Evolutionary conservation across 768 basidiomycete genomes (phyloP), one percentile per base, ranked within the genome.

Genomic region (Agaricus subrufescens): DNA sequence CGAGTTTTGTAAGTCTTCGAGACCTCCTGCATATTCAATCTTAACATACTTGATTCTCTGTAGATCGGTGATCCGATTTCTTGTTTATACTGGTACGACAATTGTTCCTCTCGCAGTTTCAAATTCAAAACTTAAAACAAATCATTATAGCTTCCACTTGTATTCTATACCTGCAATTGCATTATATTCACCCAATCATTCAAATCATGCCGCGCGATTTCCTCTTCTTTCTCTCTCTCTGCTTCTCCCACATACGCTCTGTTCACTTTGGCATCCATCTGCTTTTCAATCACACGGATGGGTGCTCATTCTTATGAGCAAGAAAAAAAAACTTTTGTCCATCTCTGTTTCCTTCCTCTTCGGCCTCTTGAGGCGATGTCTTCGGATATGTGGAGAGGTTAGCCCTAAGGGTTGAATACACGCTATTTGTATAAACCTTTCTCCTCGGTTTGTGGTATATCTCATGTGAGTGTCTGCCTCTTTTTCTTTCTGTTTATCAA

Each of bases 281-380:
- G 71, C 75, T 70, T 68, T 59, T 60, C 67, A 11, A 34, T 34
- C 34, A 34, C 65, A 87, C 84, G 85, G 82, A 71, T 81, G 73
- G 85, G 79, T 79, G 87, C 79, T 79, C 90, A 92, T 92, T 92
- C 83, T 84, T 82, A 68, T 69, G 89, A 92, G 90, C 90, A 70
- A 92, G 68, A 91, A 48, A 37, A 19, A 19, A 52, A 50, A 23
- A 12, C 31, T 26, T 46, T 30, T n/a, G 23, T 55, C 54, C 53
- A 50, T 58, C 50, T 31, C 47, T 59, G 51, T 60, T 52, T 56
- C 47, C 48, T 47, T 54, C 30, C 47, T 37, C 53, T 52, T 46
- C 55, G 15, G 26, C 44, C 47, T 51, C 11, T 48, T 44, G n/a
- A 12, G 26, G 42, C 42, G 12, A 31, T 2, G 29, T 23, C 48